phyloP scores from a whole-genome alignment of 192 early-diverging fungal species.

The Funneliformis geosporum region DNA sequence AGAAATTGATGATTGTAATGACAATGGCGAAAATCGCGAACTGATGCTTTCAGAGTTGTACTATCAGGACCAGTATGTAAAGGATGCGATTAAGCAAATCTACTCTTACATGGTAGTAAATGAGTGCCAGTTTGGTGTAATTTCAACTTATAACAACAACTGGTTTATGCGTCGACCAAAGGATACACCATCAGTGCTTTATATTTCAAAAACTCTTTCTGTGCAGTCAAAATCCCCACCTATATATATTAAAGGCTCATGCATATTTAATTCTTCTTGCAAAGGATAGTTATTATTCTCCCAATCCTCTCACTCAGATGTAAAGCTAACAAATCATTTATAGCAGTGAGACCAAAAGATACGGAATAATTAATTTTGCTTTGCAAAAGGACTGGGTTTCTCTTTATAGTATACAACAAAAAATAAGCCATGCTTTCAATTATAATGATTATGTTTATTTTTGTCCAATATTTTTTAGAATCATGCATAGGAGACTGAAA shows the following conservation, averaged over 20 bases:
- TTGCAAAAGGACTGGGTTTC: too few relatives aligned
- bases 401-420: too few relatives aligned
- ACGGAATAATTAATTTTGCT: too few relatives aligned
- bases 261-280: slow-evolving; percentile 7
- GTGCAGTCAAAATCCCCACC: background rate
- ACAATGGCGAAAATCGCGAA: background rate
- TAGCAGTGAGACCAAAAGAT: too few relatives aligned
- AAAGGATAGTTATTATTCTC: background rate
- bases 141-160: slow-evolving; percentile 23
- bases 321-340: too few relatives aligned
- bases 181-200: slow-evolving; percentile 11
- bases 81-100: background rate
- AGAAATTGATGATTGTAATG: too few relatives aligned
- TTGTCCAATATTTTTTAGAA: too few relatives aligned
- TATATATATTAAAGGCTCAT: slow-evolving; percentile 15
- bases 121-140: slow-evolving; percentile 14
- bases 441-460: too few relatives aligned
- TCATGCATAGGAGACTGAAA: too few relatives aligned
- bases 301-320: too few relatives aligned
- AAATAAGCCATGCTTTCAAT: too few relatives aligned
- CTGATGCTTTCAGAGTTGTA: background rate
- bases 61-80: too few relatives aligned
- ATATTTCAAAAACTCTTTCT: slow-evolving; percentile 21
- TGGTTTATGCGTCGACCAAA: slow-evolving; percentile 19
- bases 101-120: background rate